phyloP scores from a whole-genome alignment of 2,329 filamentous ascomycete species.

The Penicillium vulpinum region DNA sequence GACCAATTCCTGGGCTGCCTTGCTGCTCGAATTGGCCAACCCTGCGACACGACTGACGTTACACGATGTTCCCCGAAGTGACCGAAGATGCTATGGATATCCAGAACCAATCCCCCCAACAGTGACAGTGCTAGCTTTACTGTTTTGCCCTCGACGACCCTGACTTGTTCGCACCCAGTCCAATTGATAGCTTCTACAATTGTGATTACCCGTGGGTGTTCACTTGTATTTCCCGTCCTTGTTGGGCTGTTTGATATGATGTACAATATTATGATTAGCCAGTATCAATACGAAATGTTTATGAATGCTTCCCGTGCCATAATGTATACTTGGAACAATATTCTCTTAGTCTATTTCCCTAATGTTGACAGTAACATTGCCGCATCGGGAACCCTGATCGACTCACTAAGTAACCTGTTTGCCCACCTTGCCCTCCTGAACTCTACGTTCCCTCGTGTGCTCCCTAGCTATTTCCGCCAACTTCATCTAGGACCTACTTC shows the following conservation, averaged over 20 bases:
- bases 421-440: no score
- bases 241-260: constrained; percentile 5
- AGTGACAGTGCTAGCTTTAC: constrained; percentile 1
- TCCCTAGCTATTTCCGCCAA: no score
- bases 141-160: neutral
- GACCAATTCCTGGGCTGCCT: neutral
- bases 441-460: no score
- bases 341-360: no score
- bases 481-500: no score
- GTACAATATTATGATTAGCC: constrained; percentile 11
- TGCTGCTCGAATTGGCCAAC: neutral
- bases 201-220: neutral
- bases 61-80: neutral
- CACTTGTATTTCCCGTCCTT: constrained; percentile 5
- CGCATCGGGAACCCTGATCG: no score
- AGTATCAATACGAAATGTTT: constrained; percentile 10
- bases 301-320: neutral
- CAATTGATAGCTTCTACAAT: neutral
- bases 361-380: no score
- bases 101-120: neutral
- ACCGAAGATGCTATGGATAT: neutral
- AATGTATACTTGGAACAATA: no score
- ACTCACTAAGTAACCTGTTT: no score
- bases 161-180: neutral
- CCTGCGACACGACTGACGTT: neutral